phyloP scores from a whole-genome alignment of 495 filamentous ascomycete genomes.

The Pseudotulostoma volvatum region DNA sequence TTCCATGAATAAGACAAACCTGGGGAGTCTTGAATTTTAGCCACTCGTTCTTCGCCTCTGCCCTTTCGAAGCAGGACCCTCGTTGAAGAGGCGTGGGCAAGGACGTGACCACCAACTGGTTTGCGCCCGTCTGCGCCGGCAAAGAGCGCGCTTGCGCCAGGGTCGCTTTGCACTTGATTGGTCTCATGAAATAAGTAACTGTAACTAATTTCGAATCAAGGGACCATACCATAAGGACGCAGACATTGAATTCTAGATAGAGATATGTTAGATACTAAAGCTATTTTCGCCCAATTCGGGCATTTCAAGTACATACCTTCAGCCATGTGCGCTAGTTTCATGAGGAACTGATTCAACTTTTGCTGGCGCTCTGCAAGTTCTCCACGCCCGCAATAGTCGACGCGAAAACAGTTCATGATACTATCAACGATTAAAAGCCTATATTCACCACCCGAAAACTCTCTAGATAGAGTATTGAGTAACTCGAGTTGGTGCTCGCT shows the following conservation, averaged over 20 bases:
- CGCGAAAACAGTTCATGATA: slow-evolving; percentile 64
- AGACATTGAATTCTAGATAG: slow-evolving; percentile 54
- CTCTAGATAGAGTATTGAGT: slow-evolving; percentile 46
- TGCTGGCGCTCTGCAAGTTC: slow-evolving; percentile 65
- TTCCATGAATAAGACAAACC: slow-evolving; percentile 31
- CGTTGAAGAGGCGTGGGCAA: slow-evolving; percentile 65
- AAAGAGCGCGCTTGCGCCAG: slow-evolving; percentile 67
- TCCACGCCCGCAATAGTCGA: slow-evolving; percentile 58
- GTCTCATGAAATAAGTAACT: slow-evolving; percentile 29
- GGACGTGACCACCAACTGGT: slow-evolving; percentile 61
- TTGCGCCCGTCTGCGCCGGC: slow-evolving; percentile 63
- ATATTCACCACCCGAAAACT: slow-evolving; percentile 53
- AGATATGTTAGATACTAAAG: slow-evolving; percentile 1
- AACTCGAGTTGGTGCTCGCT: slow-evolving; percentile 62
- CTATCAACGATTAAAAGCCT: slow-evolving; percentile 62
- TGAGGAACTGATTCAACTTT: slow-evolving; percentile 56
- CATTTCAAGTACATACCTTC: slow-evolving; percentile 34
- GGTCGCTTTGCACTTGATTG: slow-evolving; percentile 69
- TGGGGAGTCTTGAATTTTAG: slow-evolving; percentile 64
- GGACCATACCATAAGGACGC: slow-evolving; percentile 46
- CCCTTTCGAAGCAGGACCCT: slow-evolving; percentile 60
- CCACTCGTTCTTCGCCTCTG: slow-evolving; percentile 62
- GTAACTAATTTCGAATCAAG: background rate
- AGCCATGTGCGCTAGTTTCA: slow-evolving; percentile 54
- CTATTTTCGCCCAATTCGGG: background rate